phyloP scores from a whole-genome alignment of 768 basidiomycete genomes.

The Inosperma sp. region DNA sequence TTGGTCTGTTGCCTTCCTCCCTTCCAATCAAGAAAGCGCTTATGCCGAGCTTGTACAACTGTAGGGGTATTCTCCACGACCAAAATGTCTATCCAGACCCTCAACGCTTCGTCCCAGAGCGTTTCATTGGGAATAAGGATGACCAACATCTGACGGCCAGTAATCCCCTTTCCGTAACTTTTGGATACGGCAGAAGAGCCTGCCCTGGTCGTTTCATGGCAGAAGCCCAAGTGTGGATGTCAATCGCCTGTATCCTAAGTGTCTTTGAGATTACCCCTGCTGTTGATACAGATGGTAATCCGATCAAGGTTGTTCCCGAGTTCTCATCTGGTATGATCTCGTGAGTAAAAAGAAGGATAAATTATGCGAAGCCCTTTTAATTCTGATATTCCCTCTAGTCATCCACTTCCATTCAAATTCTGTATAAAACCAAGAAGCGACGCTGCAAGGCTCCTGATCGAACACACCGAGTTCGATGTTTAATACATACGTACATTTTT shows the following conservation, averaged over 20 bases:
- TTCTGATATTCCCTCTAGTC: conserved; percentile 16
- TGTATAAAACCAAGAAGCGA: conserved; percentile 30
- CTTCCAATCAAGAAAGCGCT: not conserved
- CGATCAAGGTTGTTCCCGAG: conserved; percentile 27
- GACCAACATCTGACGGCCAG: conserved; percentile 29
- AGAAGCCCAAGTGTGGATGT: conserved; percentile 43
- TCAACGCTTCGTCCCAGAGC: conserved; percentile 44
- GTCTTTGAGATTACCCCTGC: conserved; percentile 38
- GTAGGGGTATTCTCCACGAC: conserved; percentile 50
- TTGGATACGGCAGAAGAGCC: conserved; percentile 42
- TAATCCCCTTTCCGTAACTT: conserved; percentile 35
- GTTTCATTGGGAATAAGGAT: conserved; percentile 33
- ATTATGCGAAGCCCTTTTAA: not conserved
- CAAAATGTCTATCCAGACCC: conserved; percentile 44
- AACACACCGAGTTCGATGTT: conserved; percentile 25
- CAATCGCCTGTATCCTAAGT: conserved; percentile 40
- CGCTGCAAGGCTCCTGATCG: conserved; percentile 25
- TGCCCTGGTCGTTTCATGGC: conserved; percentile 48
- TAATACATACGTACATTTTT: no score
- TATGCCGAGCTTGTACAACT: not conserved
- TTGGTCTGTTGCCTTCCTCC: conserved; percentile 27
- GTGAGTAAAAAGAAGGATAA: conserved; percentile 23
- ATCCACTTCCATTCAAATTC: conserved; percentile 33
- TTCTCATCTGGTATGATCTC: conserved; percentile 44
- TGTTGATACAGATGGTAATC: conserved; percentile 32